Evolutionary conservation across 169 alveolate species (phyloP), one percentile per base, ranked within the genome.

Genomic region (Eimeria mitis): DNA sequence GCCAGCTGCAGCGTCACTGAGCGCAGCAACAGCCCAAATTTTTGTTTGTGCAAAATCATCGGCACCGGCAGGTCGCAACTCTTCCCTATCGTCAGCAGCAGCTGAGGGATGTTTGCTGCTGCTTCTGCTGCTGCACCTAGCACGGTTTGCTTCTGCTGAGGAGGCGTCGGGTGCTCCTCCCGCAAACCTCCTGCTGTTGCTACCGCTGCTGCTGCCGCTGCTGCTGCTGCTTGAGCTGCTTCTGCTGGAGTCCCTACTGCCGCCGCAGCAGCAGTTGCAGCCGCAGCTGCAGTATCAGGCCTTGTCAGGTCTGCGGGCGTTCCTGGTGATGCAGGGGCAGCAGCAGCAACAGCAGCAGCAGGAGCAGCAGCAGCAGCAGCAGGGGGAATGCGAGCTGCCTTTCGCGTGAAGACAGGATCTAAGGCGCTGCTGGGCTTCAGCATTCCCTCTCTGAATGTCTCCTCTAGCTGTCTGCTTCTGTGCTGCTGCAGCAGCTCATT

Each of bases 401-500:
- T 49, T 14, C 90, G 49, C 13, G 76, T 83, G 23, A 83, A 83
- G 31, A 83, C 90, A 7, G 90, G 90, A 3, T 54, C 90, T 31
- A 83, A 68, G 34, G 56, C 90, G 76, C 56, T 83, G 76, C 76
- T 83, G 59, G 37, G 90, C 56, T 28, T 7, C 61, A 19, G 16
- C 31, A 52, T 2, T 1, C 56, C 71, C 11, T 31, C 68, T 3
- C 59, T 44, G 40, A 83, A 83, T 21, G 54, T 34, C 75, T 83
- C 90, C 90, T 83, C 90, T 8, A 83, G 76, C 90, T 31, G 59
- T 47, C 75, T n/a, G 16, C 90, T 42, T 37, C 90, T 83, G 75
- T 83, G 90, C 90, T 83, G 90, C 90, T 54, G 68, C 90, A 83
- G 90, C 71, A 83, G 76, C 71, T 83, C 90, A 6, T 75, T 54